phyloP scores from a whole-genome alignment of 164 flowering plant species.

The Chloranthus sessilifolius region DNA sequence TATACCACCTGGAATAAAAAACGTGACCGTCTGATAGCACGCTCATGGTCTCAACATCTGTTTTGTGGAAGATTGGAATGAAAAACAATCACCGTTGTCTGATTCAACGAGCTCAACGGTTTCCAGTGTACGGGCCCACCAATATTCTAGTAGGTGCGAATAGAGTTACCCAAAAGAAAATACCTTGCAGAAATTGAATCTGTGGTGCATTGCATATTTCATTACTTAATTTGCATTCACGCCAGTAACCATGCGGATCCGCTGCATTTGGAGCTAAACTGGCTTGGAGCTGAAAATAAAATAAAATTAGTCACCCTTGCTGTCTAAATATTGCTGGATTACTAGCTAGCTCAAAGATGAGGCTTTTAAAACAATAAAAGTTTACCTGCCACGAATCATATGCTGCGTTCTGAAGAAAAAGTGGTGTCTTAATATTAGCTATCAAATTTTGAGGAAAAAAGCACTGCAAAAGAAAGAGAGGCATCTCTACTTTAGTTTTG shows the following conservation, averaged over 20 bases:
- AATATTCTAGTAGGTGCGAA: no score
- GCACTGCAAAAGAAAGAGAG: conserved; percentile 80
- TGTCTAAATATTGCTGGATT: no score
- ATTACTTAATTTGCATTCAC: conserved; percentile 48
- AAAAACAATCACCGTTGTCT: no score
- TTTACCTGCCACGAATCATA: conserved; percentile 94
- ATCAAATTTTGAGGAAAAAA: conserved; percentile 80
- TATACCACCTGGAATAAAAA: no score
- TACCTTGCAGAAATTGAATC: conserved; percentile 72
- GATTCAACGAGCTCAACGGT: no score
- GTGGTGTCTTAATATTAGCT: conserved; percentile 48
- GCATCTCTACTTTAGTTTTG: no score
- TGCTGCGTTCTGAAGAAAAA: conserved; percentile 70
- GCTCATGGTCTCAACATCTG: no score
- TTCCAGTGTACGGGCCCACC: no score
- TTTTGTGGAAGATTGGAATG: no score
- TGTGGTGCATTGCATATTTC: conserved; percentile 54
- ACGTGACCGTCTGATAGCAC: no score
- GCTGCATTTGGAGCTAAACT: conserved; percentile 74
- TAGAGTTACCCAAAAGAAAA: no score
- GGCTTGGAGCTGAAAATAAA: conserved; percentile 43
- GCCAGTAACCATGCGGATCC: conserved; percentile 74
- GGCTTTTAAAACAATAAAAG: background rate
- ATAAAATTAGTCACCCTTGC: background rate
- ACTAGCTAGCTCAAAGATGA: background rate